phyloP scores from a whole-genome alignment of 306 rosid genomes.

The Dalbergia oliveri region DNA sequence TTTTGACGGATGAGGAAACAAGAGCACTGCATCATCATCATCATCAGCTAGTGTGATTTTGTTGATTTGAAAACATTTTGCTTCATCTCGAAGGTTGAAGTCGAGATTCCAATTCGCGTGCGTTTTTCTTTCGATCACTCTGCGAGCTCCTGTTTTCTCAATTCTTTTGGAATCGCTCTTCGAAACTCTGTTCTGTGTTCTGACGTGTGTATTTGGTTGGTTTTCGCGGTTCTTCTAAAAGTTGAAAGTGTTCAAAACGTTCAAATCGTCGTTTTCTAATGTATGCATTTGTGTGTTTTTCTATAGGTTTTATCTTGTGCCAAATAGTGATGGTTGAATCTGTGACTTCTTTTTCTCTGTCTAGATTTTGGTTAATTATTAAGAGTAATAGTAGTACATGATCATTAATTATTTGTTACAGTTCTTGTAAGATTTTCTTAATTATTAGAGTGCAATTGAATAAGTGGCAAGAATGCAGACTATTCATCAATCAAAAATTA shows the following conservation, averaged over 20 bases:
- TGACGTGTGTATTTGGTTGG: not conserved
- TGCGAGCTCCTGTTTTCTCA: constrained; percentile 26
- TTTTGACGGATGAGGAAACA: constrained; percentile 14
- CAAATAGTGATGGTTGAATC: too few species aligned
- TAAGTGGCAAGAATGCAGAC: too few species aligned
- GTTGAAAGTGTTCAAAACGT: constrained; percentile 11
- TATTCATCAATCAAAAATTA: too few species aligned
- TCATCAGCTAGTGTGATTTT: not conserved
- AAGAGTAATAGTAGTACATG: too few species aligned
- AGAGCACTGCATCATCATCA: constrained; percentile 21
- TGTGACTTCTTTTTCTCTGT: too few species aligned
- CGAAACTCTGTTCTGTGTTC: not conserved
- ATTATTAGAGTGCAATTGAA: too few species aligned
- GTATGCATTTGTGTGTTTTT: not conserved
- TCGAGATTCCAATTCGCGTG: not conserved
- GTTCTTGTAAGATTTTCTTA: too few species aligned
- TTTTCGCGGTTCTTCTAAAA: constrained; percentile 15
- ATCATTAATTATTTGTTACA: too few species aligned
- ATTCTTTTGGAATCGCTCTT: not conserved
- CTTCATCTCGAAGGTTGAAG: not conserved
- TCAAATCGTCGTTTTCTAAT: constrained; percentile 21
- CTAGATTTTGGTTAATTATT: too few species aligned
- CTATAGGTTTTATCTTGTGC: too few species aligned
- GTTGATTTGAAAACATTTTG: constrained; percentile 8
- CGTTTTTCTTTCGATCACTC: constrained; percentile 15